A percentile compares a stretch with the other conserved stretches of the same genome.
Conservation (phyloP, 306 rosid genomes). For the Quercus suber region DNA sequence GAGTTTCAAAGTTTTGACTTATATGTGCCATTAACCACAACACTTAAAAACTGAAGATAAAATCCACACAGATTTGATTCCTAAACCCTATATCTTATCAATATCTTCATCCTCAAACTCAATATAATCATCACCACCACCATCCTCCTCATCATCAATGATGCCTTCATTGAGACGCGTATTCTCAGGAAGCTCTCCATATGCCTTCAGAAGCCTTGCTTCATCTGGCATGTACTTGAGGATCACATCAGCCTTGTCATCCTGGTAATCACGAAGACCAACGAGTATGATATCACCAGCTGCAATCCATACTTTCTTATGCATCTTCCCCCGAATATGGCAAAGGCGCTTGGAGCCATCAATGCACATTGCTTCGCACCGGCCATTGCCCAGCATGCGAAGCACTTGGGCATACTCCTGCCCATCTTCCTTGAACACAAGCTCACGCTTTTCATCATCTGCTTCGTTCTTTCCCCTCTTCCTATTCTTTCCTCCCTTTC, state of each 20-base stretch:
- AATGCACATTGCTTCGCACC: slow-evolving; percentile 44
- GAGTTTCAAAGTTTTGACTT: slow-evolving; percentile 10
- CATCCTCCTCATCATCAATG: slow-evolving; percentile 37
- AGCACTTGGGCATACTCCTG: slow-evolving; percentile 52
- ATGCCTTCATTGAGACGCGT: slow-evolving; percentile 45
- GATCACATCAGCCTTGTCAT: slow-evolving; percentile 51
- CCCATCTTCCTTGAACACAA: slow-evolving; percentile 50
- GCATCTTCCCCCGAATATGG: slow-evolving; percentile 49
- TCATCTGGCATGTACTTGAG: slow-evolving; percentile 55
- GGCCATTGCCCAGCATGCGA: slow-evolving; percentile 43
- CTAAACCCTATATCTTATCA: slow-evolving; percentile 31
- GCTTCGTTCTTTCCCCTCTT: slow-evolving; percentile 55
- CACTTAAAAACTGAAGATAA: not conserved
- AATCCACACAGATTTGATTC: not conserved
- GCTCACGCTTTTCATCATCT: slow-evolving; percentile 50
- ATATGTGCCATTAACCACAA: not conserved
- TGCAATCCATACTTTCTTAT: slow-evolving; percentile 56
- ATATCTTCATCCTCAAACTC: slow-evolving; percentile 52
- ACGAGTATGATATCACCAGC: slow-evolving; percentile 48
- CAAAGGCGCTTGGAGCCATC: slow-evolving; percentile 41
- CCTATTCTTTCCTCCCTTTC: slow-evolving; percentile 52
- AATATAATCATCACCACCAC: slow-evolving; percentile 35
- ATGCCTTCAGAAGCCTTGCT: slow-evolving; percentile 50
- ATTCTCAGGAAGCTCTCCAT: slow-evolving; percentile 47
- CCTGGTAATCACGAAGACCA: slow-evolving; percentile 49